phyloP scores from a whole-genome alignment of 371 early-diverging fungal species.

The Mortierella sp. region DNA sequence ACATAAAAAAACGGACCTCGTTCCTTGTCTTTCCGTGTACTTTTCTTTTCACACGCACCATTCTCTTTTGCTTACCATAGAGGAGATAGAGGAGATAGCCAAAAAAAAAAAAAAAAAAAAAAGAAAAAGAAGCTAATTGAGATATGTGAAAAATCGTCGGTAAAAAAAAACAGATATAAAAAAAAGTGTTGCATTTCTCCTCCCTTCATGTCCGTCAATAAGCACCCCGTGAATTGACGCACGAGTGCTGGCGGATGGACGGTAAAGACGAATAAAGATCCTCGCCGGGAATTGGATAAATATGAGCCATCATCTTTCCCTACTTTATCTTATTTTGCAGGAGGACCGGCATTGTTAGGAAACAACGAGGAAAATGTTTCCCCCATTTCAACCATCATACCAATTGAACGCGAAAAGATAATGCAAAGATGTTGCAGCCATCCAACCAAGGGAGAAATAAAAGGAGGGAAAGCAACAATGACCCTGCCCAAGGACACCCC shows the following conservation, averaged over 20 bases:
- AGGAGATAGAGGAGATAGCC: neutral
- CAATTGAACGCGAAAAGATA: neutral
- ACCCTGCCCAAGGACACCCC: too few species aligned
- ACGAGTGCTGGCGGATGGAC: neutral
- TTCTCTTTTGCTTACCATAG: too few species aligned
- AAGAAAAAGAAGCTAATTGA: too few species aligned
- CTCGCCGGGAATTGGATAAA: neutral
- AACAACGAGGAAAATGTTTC: neutral
- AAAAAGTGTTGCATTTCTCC: too few species aligned
- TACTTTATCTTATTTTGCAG: too few species aligned
- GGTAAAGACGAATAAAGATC: slow-evolving; percentile 8
- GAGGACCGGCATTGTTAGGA: neutral
- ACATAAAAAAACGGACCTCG: neutral
- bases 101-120: neutral
- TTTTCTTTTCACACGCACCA: too few species aligned
- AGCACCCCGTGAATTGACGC: neutral
- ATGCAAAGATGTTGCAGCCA: neutral
- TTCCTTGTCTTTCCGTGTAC: neutral
- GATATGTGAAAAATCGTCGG: too few species aligned
- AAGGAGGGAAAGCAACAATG: neutral
- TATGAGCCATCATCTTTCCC: neutral
- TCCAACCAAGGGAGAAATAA: too few species aligned
- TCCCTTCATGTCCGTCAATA: neutral
- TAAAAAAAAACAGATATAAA: too few species aligned
- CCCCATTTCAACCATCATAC: neutral